Percentiles rank a stretch among this genome's conserved stretches.
Evolutionary conservation across 2,329 filamentous ascomycete species (phyloP).

Genomic region (Scedosporium dehoogii): DNA sequence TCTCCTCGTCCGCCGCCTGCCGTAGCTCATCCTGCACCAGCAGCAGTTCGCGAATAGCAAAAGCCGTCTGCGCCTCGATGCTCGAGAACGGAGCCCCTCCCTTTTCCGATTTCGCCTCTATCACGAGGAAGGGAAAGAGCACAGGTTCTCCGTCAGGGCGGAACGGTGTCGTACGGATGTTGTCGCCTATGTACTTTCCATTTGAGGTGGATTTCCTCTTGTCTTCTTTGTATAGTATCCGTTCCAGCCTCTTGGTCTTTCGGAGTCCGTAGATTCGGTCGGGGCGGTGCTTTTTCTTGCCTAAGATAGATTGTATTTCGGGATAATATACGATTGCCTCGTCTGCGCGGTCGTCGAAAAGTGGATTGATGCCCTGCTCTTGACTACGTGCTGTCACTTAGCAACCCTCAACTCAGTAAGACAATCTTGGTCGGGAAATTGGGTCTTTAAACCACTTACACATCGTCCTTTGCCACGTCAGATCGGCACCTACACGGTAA

Average conservation of each 20-base stretch:
- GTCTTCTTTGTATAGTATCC: background rate
- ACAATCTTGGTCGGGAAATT: background rate
- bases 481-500: background rate
- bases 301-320: background rate
- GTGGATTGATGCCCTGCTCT: background rate
- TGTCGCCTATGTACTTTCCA: background rate
- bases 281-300: background rate
- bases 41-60: slow-evolving; percentile 10
- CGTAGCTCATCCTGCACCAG: slow-evolving; percentile 7
- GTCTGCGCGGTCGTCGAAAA: background rate
- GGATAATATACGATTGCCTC: background rate
- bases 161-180: background rate
- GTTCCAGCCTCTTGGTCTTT: background rate
- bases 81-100: background rate
- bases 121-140: slow-evolving; percentile 10
- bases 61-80: slow-evolving; percentile 9
- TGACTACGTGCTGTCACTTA: background rate
- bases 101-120: slow-evolving; percentile 10
- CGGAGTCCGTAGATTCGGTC: slow-evolving; percentile 1
- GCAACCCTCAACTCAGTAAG: background rate
- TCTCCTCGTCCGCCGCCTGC: background rate
- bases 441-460: background rate
- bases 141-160: slow-evolving; percentile 1
- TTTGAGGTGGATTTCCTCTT: background rate
- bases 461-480: background rate